A percentile compares a stretch with the other conserved stretches of the same genome.
Evolutionary conservation across 148 eudicot species (phyloP).

Genomic region (Arctostaphylos glauca): DNA sequence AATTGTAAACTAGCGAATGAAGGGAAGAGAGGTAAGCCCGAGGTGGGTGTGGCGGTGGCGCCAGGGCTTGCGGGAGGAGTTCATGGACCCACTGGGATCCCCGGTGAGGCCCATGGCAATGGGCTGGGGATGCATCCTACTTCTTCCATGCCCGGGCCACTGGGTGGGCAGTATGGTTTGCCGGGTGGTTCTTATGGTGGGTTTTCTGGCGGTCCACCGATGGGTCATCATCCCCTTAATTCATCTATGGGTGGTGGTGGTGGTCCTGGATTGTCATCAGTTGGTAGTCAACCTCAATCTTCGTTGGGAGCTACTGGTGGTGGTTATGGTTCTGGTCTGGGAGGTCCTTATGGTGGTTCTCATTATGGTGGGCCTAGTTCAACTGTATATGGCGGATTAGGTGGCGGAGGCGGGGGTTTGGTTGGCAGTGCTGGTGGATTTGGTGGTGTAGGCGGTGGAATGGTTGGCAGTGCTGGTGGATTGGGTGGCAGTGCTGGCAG

Average conservation of each 20-base stretch:
- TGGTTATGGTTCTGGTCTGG: slow-evolving; percentile 49
- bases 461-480: slow-evolving; percentile 2
- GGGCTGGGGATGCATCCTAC: slow-evolving; percentile 26
- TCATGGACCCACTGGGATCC: slow-evolving; percentile 9
- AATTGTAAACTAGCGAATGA: slow-evolving; percentile 63
- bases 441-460: neutral
- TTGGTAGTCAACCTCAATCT: slow-evolving; percentile 26
- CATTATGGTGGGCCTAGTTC: slow-evolving; percentile 50
- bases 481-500: slow-evolving; percentile 24
- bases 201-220: slow-evolving; percentile 29
- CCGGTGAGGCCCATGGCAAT: slow-evolving; percentile 20
- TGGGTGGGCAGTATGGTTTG: slow-evolving; percentile 37
- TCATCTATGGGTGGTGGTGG: slow-evolving; percentile 21
- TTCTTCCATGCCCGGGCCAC: slow-evolving; percentile 9
- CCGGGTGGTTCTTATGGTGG: slow-evolving; percentile 42
- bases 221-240: slow-evolving; percentile 40
- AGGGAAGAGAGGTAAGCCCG: slow-evolving; percentile 61
- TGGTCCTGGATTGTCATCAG: slow-evolving; percentile 19
- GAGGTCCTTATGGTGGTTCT: slow-evolving; percentile 48
- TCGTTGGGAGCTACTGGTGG: slow-evolving; percentile 34
- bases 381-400: slow-evolving; percentile 47
- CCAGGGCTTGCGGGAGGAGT: slow-evolving; percentile 14
- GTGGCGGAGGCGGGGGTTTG: slow-evolving; percentile 14
- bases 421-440: neutral
- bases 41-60: slow-evolving; percentile 12